These are phyloP conservation scores for Penicillium bovifimosum DNA, from an alignment of 495 filamentous ascomycete genomes.

Conservation along the genomic window DNA sequence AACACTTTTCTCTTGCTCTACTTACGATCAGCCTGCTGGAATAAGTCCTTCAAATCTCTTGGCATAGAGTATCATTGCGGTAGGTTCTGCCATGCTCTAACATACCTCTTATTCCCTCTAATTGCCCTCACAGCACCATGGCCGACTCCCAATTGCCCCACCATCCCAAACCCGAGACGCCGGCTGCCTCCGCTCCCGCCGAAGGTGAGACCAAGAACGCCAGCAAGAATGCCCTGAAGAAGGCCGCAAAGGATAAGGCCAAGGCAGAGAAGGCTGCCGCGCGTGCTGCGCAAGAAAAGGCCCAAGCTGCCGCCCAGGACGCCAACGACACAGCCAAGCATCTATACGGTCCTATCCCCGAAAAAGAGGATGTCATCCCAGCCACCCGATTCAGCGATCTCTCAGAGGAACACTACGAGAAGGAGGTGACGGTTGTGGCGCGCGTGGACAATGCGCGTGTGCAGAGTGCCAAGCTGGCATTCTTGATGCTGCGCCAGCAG, in stretches of 20 bases:
- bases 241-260: conserved; percentile 61
- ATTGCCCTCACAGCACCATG: conserved; percentile 27
- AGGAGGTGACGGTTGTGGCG: conserved; percentile 73
- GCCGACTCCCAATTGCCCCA: conserved; percentile 45
- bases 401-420: conserved; percentile 55
- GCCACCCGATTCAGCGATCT: conserved; percentile 42
- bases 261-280: conserved; percentile 59
- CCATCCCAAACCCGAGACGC: conserved; percentile 43
- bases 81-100: neutral
- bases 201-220: conserved; percentile 38
- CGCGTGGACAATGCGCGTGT: conserved; percentile 82
- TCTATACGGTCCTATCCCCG: conserved; percentile 56
- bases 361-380: conserved; percentile 33
- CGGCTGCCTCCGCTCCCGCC: conserved; percentile 27
- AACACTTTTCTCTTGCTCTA: conserved; percentile 14
- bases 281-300: conserved; percentile 48
- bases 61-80: conserved; percentile 18
- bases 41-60: conserved; percentile 7
- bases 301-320: conserved; percentile 44
- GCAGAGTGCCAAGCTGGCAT: conserved; percentile 87
- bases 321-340: conserved; percentile 65
- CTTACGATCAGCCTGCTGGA: conserved; percentile 1
- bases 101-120: conserved; percentile 1
- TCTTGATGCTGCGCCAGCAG: conserved; percentile 83
- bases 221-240: conserved; percentile 63